A percentile compares a stretch with the other conserved stretches of the same genome.
phyloP scores from a whole-genome alignment of 2,329 filamentous ascomycete genomes.

The Rhynchosporium secalis region DNA sequence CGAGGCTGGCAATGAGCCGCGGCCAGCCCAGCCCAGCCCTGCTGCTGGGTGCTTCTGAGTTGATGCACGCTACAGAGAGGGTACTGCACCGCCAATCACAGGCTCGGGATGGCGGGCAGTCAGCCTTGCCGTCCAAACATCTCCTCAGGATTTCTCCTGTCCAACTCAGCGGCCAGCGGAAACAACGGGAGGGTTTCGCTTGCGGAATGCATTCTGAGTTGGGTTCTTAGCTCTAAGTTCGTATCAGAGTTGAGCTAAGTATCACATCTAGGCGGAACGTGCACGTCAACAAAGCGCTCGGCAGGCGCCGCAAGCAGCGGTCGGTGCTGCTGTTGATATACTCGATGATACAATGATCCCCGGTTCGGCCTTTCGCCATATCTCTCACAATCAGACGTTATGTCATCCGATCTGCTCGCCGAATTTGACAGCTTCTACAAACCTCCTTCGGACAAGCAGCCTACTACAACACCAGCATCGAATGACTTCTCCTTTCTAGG shows the following conservation, averaged over 20 bases:
- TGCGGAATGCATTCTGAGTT: not conserved
- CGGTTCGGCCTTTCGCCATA: not conserved
- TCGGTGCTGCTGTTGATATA: not conserved
- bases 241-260: not conserved
- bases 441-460: conserved; percentile 38
- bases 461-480: conserved; percentile 26
- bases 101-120: not conserved
- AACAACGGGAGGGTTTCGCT: conserved; percentile 1
- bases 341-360: conserved; percentile 6
- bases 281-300: not conserved
- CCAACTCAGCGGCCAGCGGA: not conserved
- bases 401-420: conserved; percentile 67
- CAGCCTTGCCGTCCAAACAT: conserved; percentile 18
- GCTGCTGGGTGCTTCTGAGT: not conserved
- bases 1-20: conserved; percentile 9
- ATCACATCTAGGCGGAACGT: not conserved
- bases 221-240: not conserved
- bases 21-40: conserved; percentile 6
- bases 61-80: not conserved
- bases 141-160: not conserved
- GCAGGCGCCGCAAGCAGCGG: conserved; percentile 6
- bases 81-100: conserved; percentile 1
- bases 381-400: conserved; percentile 35
- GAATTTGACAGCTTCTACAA: conserved; percentile 56
- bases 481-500: conserved; percentile 33